phyloP scores from a whole-genome alignment of 352 stramenopile genomes.

The Lagenidium giganteum region DNA sequence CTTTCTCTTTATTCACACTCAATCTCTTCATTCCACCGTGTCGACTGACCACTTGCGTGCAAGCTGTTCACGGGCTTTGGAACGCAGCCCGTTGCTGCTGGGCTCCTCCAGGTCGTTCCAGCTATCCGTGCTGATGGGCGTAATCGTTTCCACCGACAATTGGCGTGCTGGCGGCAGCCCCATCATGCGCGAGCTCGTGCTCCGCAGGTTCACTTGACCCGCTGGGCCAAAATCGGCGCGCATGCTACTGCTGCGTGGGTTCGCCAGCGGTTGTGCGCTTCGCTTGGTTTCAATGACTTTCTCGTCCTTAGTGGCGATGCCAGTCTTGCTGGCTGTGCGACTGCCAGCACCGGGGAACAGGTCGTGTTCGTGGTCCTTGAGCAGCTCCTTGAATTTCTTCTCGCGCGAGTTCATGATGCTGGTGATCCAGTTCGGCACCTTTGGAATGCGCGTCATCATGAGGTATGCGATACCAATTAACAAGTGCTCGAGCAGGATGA shows the following conservation, averaged over 20 bases:
- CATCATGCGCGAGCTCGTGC: too few species aligned
- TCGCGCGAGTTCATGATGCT: constrained; percentile 49
- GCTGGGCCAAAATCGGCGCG: constrained; percentile 10
- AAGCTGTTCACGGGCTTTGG: constrained; percentile 53
- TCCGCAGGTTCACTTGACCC: too few species aligned
- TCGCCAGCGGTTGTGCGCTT: background rate
- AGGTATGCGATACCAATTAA: constrained; percentile 49
- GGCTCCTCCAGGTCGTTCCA: constrained; percentile 32
- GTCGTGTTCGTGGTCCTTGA: constrained; percentile 41
- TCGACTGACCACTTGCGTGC: constrained; percentile 51
- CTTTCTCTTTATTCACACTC: too few species aligned
- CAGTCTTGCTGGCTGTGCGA: constrained; percentile 2
- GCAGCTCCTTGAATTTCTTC: constrained; percentile 58
- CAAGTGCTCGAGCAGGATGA: constrained; percentile 52
- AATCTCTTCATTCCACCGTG: constrained; percentile 18
- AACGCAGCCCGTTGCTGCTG: constrained; percentile 41
- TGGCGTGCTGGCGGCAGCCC: too few species aligned
- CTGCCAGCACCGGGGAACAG: constrained; percentile 25
- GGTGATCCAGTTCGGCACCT: constrained; percentile 46
- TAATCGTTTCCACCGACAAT: constrained; percentile 47
- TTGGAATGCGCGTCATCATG: constrained; percentile 41
- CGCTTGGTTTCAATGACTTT: too few species aligned
- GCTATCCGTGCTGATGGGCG: constrained; percentile 24
- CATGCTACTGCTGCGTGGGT: background rate
- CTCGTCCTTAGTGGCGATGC: background rate